Evolutionary conservation across 2,329 filamentous ascomycete genomes (phyloP).

Genomic region (Epichloe sibirici): DNA sequence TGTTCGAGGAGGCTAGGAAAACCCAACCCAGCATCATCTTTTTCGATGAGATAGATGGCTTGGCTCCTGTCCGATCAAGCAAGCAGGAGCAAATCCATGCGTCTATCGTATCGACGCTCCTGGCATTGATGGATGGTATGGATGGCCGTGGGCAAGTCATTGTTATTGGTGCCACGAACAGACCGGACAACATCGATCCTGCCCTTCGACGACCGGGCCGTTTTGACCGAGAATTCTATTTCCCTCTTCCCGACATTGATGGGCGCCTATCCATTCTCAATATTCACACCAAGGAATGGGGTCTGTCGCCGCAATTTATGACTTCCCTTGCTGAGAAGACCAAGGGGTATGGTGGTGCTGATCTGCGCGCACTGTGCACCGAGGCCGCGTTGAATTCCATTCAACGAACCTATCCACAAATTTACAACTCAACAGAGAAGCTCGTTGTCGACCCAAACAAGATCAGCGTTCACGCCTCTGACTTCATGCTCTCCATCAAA

Average conservation of each 20-base stretch:
- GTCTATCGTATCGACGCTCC: constrained; percentile 88
- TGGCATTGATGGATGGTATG: constrained; percentile 96
- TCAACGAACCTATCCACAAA: constrained; percentile 89
- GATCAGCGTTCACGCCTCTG: constrained; percentile 79
- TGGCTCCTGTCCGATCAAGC: constrained; percentile 90
- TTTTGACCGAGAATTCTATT: constrained; percentile 97
- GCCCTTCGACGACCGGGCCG: constrained; percentile 87
- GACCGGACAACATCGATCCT: constrained; percentile 91
- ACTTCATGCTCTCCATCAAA: constrained; percentile 95
- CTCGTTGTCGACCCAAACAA: constrained; percentile 74
- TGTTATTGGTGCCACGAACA: constrained; percentile 96
- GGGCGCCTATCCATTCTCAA: constrained; percentile 79
- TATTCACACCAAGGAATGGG: constrained; percentile 93
- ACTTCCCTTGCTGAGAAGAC: constrained; percentile 73
- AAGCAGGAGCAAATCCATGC: constrained; percentile 99
- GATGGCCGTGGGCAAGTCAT: constrained; percentile 97
- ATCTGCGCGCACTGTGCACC: constrained; percentile 85
- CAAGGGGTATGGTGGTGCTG: constrained; percentile 93
- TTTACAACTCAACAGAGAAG: constrained; percentile 84
- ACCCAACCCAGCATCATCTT: constrained; percentile 99
- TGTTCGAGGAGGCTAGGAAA: constrained; percentile 92
- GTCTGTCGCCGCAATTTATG: constrained; percentile 69
- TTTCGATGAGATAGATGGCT: constrained; percentile 96
- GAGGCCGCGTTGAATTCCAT: constrained; percentile 94
- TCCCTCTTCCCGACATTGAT: constrained; percentile 73